phyloP scores from a whole-genome alignment of 306 rosid genomes.

The Lablab purpureus region DNA sequence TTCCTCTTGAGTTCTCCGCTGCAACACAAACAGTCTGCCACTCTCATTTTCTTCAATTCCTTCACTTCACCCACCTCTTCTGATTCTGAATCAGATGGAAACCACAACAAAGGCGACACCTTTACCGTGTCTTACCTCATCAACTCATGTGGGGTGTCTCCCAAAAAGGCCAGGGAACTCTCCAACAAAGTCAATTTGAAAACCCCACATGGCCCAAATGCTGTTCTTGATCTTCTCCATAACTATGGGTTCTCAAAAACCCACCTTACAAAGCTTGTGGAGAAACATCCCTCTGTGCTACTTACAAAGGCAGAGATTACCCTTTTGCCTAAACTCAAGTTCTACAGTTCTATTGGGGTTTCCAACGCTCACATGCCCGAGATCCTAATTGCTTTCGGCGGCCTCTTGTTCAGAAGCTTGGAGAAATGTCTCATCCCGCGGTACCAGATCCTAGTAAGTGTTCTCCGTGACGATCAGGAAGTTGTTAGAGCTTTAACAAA shows the following conservation, averaged over 20 bases:
- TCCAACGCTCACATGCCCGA: slow-evolving; percentile 43
- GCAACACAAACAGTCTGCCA: neutral
- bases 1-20: neutral
- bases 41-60: neutral
- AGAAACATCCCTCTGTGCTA: slow-evolving; percentile 21
- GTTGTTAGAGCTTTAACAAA: slow-evolving; percentile 28
- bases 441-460: slow-evolving; percentile 18
- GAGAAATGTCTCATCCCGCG: slow-evolving; percentile 41
- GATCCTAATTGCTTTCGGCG: neutral
- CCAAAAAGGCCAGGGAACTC: slow-evolving; percentile 29
- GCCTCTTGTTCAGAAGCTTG: slow-evolving; percentile 24
- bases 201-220: slow-evolving; percentile 30
- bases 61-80: neutral
- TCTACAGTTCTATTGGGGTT: slow-evolving; percentile 47
- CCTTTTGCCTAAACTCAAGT: slow-evolving; percentile 53
- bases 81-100: neutral
- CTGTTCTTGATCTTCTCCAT: slow-evolving; percentile 43
- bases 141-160: slow-evolving; percentile 51
- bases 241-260: slow-evolving; percentile 42
- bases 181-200: slow-evolving; percentile 12
- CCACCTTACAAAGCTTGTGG: slow-evolving; percentile 40
- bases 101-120: neutral
- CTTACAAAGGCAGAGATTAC: slow-evolving; percentile 30
- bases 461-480: slow-evolving; percentile 23
- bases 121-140: slow-evolving; percentile 50